Base-by-base conservation (phyloP, 2,329 filamentous ascomycete genomes). In the Penicillium sp. region DNA sequence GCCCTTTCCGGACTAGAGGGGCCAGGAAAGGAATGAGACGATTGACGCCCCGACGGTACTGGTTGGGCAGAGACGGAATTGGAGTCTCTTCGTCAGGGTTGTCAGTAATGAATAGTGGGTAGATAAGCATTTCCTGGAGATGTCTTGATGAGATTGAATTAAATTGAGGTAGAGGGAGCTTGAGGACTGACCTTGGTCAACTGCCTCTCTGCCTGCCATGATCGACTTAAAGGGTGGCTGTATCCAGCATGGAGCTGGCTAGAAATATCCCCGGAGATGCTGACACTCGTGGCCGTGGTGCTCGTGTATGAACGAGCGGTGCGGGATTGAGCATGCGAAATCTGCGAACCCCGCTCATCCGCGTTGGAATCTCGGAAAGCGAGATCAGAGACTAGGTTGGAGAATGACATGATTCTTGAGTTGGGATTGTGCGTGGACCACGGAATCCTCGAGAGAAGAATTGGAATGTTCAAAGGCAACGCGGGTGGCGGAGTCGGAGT, bases 81-180 rank as follows among this genome's bases (percentile, higher is more conserved):
- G 90, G 82, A 14, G 88, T 90, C 79, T 97, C 90, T 79, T 98
- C 93, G 70, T 98, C 91, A 35, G 93, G 90, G 70, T 90, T 86
- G 76, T 99, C 95, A 69, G 95, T 96, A 63, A 99, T 86, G 80
- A 99, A 99, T 64, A 99, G 84, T 13, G 95, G 95, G 78, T 96
- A 98, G 70, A 99, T 97, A 69, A 99, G 88, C 95, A 98, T 98
- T 37, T 93, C 95, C 91, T 96, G 22, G 44, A 21, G 6, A 14
- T 10, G 33, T 19, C 27, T 44, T 19, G 26, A 22, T 43, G 13
- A 31, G 33, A 21, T 29, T 35, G n/a, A n/a, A 19, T 27, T 5
- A 21, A 47, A 27, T 35, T 3, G 35, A 27, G 35, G 7, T 10
- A 39, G 21, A 43, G 24, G 44, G 35, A 31, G 10, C 22, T 27